Evolutionary conservation across 2,329 filamentous ascomycete genomes (phyloP).

Genomic region (Epichloe uncinata): DNA sequence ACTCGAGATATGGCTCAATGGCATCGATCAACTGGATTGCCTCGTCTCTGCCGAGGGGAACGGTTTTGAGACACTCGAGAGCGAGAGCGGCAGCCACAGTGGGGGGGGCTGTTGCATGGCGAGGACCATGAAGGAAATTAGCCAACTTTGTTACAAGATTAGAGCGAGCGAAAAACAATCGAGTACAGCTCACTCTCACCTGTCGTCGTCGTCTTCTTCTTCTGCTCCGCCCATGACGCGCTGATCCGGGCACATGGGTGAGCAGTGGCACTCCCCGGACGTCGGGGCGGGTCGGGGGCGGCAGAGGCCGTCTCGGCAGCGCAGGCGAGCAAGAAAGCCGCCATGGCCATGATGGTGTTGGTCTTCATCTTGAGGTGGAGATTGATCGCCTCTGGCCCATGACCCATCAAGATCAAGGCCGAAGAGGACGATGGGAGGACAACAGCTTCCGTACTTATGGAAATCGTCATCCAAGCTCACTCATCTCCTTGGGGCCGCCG

Average conservation of each 20-base stretch:
- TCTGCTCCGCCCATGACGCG: slow-evolving; percentile 6
- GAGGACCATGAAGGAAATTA: neutral
- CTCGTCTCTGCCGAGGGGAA: slow-evolving; percentile 23
- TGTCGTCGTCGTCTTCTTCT: neutral
- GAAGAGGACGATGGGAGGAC: too few relatives aligned
- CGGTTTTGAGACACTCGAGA: slow-evolving; percentile 23
- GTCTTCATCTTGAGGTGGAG: slow-evolving; percentile 1
- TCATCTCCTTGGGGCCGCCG: too few relatives aligned
- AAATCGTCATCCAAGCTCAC: too few relatives aligned
- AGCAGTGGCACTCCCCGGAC: slow-evolving; percentile 6
- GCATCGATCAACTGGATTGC: slow-evolving; percentile 23
- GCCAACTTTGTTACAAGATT: neutral
- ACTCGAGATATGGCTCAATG: slow-evolving; percentile 29
- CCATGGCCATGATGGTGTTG: neutral
- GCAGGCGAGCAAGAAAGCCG: slow-evolving; percentile 1
- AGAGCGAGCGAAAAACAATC: neutral
- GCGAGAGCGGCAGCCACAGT: slow-evolving; percentile 24
- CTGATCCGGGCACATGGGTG: slow-evolving; percentile 8
- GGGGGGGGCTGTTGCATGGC: slow-evolving; percentile 12
- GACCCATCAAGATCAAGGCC: too few relatives aligned
- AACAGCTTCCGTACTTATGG: too few relatives aligned
- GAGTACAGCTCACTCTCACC: neutral
- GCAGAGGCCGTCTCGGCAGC: neutral
- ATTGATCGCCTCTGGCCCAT: neutral
- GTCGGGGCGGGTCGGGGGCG: slow-evolving; percentile 11